These are phyloP conservation scores for Chrysanthemum makinoi DNA, from an alignment of 129 eudicot species.

Conservation along the genomic window DNA sequence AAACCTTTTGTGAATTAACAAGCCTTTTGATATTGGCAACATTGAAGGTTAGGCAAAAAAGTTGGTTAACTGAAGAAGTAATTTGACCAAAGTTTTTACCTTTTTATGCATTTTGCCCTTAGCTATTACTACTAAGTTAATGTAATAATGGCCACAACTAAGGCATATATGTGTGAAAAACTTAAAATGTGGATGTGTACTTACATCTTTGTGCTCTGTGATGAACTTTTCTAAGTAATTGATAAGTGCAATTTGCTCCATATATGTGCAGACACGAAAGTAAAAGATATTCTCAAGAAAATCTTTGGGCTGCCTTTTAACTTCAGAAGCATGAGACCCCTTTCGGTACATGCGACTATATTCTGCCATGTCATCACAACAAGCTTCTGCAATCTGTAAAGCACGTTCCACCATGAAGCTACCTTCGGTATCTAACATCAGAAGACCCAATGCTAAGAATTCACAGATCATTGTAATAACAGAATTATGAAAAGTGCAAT, in stretches of 20 bases:
- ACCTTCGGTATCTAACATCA: conserved; percentile 84
- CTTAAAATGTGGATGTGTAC: conserved; percentile 22
- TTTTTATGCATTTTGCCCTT: no score
- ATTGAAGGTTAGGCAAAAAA: not conserved
- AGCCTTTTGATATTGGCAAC: no score
- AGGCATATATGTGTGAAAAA: not conserved
- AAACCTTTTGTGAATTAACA: no score
- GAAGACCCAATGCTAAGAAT: conserved; percentile 11
- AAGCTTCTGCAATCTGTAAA: conserved; percentile 90
- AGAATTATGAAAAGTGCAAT: not conserved
- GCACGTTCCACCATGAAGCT: conserved; percentile 98
- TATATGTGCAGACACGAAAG: conserved; percentile 85
- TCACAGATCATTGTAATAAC: not conserved
- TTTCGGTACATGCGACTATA: conserved; percentile 44
- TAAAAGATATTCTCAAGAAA: conserved; percentile 79
- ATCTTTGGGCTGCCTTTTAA: conserved; percentile 50
- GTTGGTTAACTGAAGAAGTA: not conserved
- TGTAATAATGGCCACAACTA: conserved; percentile 3
- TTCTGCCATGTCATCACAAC: conserved; percentile 65
- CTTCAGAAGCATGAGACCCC: conserved; percentile 37
- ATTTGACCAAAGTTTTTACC: no score
- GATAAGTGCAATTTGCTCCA: conserved; percentile 78
- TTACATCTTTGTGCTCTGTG: conserved; percentile 80
- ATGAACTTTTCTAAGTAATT: conserved; percentile 74
- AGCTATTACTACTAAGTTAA: not conserved